Conservation (phyloP, 345 rosid species). For the Aegle marmelos region DNA sequence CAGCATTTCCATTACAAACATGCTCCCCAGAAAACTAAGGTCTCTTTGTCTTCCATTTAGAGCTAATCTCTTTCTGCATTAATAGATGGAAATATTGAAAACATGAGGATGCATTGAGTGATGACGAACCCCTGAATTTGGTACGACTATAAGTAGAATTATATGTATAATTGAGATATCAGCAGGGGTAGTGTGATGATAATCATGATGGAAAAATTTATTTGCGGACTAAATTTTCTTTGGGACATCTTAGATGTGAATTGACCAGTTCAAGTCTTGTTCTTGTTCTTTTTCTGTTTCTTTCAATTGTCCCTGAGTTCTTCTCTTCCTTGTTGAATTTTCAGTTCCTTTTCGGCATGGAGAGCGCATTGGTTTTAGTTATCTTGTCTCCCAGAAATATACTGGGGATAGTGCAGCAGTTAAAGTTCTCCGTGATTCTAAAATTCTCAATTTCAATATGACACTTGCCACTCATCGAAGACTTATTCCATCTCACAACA, state of each 20-base stretch:
- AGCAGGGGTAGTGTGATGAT: not conserved
- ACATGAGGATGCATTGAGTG: not conserved
- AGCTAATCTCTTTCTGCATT: not conserved
- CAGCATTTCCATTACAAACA: not conserved
- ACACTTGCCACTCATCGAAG: slow-evolving; percentile 56
- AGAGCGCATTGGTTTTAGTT: slow-evolving; percentile 72
- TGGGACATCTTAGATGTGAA: not conserved
- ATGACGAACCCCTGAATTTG: not conserved
- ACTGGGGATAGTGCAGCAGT: slow-evolving; percentile 54
- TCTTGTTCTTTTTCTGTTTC: not conserved
- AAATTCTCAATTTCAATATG: slow-evolving; percentile 50
- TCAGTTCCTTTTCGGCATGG: slow-evolving; percentile 79
- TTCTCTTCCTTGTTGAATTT: slow-evolving; percentile 14
- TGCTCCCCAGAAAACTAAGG: not conserved
- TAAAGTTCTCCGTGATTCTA: slow-evolving; percentile 55
- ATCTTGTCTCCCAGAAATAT: slow-evolving; percentile 68
- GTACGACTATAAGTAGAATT: not conserved
- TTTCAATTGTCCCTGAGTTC: not conserved
- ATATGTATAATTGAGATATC: not conserved
- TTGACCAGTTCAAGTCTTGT: slow-evolving; percentile 3
- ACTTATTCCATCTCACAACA: slow-evolving; percentile 63
- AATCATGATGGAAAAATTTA: not conserved
- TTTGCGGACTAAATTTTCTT: not conserved
- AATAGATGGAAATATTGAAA: not conserved
- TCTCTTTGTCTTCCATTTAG: not conserved